A percentile compares a stretch with the other conserved stretches of the same genome.
phyloP scores from a whole-genome alignment of 2,329 filamentous ascomycete genomes.

The Pseudopyricularia cyperi region DNA sequence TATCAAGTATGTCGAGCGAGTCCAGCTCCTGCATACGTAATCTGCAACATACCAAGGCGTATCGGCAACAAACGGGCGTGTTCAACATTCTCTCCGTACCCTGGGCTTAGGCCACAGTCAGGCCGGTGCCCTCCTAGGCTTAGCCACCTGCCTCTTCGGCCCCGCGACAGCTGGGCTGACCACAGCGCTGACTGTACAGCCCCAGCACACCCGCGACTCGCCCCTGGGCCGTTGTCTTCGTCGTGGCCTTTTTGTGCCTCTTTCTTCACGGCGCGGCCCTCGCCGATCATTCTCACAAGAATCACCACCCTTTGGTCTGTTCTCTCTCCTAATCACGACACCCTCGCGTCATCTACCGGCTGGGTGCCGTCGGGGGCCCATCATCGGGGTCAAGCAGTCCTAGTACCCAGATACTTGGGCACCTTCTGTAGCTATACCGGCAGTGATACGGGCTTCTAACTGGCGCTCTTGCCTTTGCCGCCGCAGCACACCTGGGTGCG shows the following conservation, averaged over 20 bases:
- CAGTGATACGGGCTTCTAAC: conserved; percentile 50
- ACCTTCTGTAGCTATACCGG: conserved; percentile 26
- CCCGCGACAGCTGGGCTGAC: conserved; percentile 57
- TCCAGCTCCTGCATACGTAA: conserved; percentile 65
- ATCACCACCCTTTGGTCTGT: too few species aligned
- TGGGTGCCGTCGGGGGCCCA: conserved; percentile 31
- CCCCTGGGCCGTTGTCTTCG: conserved; percentile 46
- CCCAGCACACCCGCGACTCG: conserved; percentile 29
- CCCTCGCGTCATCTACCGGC: conserved; percentile 13
- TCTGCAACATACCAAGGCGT: too few species aligned
- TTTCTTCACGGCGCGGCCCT: too few species aligned
- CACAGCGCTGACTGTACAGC: conserved; percentile 43
- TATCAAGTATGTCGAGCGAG: conserved; percentile 69
- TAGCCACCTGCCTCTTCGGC: conserved; percentile 52
- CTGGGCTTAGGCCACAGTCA: conserved; percentile 45
- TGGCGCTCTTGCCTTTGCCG: conserved; percentile 35
- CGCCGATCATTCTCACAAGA: too few species aligned
- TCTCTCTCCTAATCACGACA: conserved; percentile 21
- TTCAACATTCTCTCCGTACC: conserved; percentile 24
- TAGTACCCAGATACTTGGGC: conserved; percentile 54
- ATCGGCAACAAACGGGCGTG: conserved; percentile 39
- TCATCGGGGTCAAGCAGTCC: conserved; percentile 47
- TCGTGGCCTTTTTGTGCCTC: conserved; percentile 48
- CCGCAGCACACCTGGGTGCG: conserved; percentile 33
- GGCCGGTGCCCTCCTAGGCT: conserved; percentile 41